Evolutionary conservation across 345 rosid genomes (phyloP), one percentile per base, ranked within the genome.

Genomic region (Jatropha curcas): DNA sequence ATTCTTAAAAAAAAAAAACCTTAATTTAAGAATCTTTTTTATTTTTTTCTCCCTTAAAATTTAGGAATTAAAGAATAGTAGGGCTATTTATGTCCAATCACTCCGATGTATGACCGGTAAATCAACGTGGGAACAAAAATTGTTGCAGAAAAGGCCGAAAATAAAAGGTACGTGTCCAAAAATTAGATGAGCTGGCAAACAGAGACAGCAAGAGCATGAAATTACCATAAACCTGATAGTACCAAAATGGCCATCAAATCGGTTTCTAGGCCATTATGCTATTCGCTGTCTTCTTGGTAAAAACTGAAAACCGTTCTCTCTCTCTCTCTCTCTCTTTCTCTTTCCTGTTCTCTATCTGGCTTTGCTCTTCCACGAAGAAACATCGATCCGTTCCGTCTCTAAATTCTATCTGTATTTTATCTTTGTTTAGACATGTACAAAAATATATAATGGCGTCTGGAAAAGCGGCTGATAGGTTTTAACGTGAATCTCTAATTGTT

Each of bases 351-450:
- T n/a, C n/a, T n/a, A n/a, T 62, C 22, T 51, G 46, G 70, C 85
- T 79, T 90, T 82, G 91, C 90, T 85, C 90, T 72, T 82, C 76
- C 83, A 41, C 65, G 74, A 86, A 87, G 97, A 73, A 79, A 86
- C 71, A 71, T 77, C 80, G 88, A 79, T 71, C 62, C 83, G 25
- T 57, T 83, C 69, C 71, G 66, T 70, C 65, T 69, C 70, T 60
- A 20, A 41, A 7, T 10, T 12, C 22, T 60, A 74, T 7, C 45
- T 56, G 1, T 61, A 48, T 76, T 74, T 22, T 66, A 17, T 62
- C 30, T 48, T 10, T 48, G n/a, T 53, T 22, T 14, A 17, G 33
- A 27, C 20, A 33, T 7, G 22, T 31, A 39, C 27, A 25, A 13
- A 5, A 39, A 31, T 37, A 11, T 25, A 31, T 76, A 51, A 61